Evolutionary conservation across 345 rosid species (phyloP).

Genomic region (Limnanthes douglasii): DNA sequence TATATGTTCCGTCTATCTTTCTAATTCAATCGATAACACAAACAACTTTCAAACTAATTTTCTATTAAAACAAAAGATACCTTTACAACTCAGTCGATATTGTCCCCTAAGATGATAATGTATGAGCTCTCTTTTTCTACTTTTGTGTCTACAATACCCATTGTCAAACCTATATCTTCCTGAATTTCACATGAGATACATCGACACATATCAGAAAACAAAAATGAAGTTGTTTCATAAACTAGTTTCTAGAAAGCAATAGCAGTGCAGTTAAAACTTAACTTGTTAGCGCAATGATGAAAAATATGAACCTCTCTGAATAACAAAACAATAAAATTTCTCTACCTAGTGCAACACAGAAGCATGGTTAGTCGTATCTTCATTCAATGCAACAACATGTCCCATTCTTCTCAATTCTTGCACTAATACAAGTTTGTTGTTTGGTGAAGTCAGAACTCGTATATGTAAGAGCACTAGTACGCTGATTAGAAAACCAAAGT

Average conservation of each 20-base stretch:
- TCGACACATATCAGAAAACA: not conserved
- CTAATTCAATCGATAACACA: not conserved
- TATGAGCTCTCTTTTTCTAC: constrained; percentile 98
- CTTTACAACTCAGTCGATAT: constrained; percentile 93
- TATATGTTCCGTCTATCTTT: no score
- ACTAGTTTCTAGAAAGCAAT: not conserved
- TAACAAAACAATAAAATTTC: constrained; percentile 1
- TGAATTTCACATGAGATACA: constrained; percentile 4
- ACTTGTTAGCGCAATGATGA: not conserved
- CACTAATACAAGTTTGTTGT: constrained; percentile 76
- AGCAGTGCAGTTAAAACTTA: not conserved
- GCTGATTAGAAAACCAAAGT: no score
- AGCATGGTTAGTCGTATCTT: constrained; percentile 90
- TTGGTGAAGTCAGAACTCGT: constrained; percentile 87
- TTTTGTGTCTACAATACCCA: constrained; percentile 99
- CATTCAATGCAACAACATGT: constrained; percentile 81
- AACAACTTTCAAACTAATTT: not conserved
- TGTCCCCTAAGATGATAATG: constrained; percentile 86
- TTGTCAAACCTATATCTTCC: constrained; percentile 94
- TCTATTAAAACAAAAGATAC: constrained; percentile 9
- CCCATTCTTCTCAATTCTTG: constrained; percentile 64
- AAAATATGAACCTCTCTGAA: not conserved
- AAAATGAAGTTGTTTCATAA: not conserved
- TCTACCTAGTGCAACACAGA: constrained; percentile 81
- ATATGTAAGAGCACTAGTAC: no score